Percentiles rank a stretch among this genome's conserved stretches.
phyloP scores from a whole-genome alignment of 1,284 basidiomycete genomes.

The Sanghuangporus sanghuang region DNA sequence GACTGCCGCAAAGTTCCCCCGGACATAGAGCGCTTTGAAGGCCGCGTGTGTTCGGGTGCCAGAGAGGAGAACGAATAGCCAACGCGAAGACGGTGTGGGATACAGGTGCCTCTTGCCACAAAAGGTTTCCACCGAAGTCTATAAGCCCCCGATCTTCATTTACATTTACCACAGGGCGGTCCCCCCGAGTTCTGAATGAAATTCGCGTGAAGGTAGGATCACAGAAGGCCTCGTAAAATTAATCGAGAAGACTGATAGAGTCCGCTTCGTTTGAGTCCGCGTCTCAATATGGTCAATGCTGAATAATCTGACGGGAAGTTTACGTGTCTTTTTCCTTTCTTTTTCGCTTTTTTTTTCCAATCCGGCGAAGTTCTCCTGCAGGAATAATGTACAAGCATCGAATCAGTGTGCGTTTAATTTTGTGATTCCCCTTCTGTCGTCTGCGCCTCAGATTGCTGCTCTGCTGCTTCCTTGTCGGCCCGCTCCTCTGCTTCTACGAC shows the following conservation, averaged over 20 bases:
- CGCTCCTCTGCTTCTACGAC: constrained; percentile 84
- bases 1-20: neutral
- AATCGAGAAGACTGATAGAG: neutral
- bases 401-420: neutral
- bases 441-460: constrained; percentile 14
- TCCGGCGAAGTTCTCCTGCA: too few relatives aligned
- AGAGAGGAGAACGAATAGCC: neutral
- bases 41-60: neutral
- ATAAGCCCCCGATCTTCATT: neutral
- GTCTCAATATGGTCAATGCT: neutral
- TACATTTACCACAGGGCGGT: neutral
- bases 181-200: neutral
- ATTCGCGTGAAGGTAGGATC: constrained; percentile 7
- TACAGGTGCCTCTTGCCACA: neutral
- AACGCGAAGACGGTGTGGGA: constrained; percentile 12
- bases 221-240: neutral
- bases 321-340: neutral
- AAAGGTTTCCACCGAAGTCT: neutral
- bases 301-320: neutral
- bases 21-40: neutral
- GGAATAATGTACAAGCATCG: neutral
- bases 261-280: neutral
- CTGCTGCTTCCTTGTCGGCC: constrained; percentile 53
- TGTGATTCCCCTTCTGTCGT: neutral
- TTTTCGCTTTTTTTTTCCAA: neutral